Base-by-base conservation (phyloP, 192 early-diverging fungal genomes). In the Coemansia sp. region DNA sequence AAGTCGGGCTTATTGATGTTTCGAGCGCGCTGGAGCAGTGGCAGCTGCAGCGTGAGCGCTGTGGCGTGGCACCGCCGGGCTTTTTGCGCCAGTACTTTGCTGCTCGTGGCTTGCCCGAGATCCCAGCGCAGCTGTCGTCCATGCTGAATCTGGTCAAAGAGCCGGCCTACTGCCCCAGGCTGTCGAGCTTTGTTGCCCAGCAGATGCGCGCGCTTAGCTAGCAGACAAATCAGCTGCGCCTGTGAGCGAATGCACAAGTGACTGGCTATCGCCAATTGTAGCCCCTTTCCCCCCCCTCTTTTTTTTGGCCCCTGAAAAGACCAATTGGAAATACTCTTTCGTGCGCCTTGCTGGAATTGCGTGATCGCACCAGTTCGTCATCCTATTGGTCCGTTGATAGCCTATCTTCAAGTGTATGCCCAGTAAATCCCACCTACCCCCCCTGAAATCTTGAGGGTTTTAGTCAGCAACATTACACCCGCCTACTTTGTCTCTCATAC, bases 1-100 rank as follows among this genome's bases (percentile, higher is more conserved):
- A 74, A 32, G 50, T 72, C n/a, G 80, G 80, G 11, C 75, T 68
- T 53, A 62, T 82, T 50, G 75, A 77, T 28, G 46, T 75, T 1
- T 69, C 68, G 6, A 69, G 65, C 11, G 71, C 64, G 66, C 69
- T 82, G 26, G 75, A 77, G 75, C 75, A 77, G 63, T 82, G 80
- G 80, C 80, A 82, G 75, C 35, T 72, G 64, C 69, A 77, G 50
- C 80, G 80, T 33, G 80, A 82, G 75, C 69, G 62, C 19, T 50
- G 55, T 1, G 80, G 80, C 21, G 46, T 68, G 30, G 80, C 80
- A 3, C 66, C 57, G 46, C 44, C 35, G 1, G 80, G 72, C 6
- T 77, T 71, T 58, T 32, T 82, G 69, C 72, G 55, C 23, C 70
- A 71, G 69, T 82, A 68, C 50, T 69, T 82, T 60, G 69, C 64